These are phyloP conservation scores for Corrigiola litoralis DNA, from an alignment of 179 eudicot species.

Conservation along the genomic window DNA sequence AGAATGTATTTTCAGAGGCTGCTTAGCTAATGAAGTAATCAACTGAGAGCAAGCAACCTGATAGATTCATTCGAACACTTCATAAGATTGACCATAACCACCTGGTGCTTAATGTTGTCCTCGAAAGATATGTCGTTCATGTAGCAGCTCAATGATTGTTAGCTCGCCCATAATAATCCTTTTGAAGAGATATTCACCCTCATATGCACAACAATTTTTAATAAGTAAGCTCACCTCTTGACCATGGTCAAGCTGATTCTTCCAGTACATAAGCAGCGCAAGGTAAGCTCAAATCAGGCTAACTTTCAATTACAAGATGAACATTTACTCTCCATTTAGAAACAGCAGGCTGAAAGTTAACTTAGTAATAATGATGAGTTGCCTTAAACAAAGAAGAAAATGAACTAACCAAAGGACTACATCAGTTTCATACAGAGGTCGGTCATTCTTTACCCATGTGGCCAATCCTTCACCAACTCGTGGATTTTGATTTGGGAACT, in stretches of 20 bases:
- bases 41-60: too few species aligned
- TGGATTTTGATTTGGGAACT: conserved; percentile 93
- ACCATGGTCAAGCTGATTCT: not conserved
- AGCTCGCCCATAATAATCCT: not conserved
- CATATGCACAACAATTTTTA: not conserved
- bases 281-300: not conserved
- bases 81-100: too few species aligned
- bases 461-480: conserved; percentile 91
- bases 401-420: conserved; percentile 80
- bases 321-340: not conserved
- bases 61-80: too few species aligned
- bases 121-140: not conserved
- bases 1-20: too few species aligned
- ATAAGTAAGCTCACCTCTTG: not conserved
- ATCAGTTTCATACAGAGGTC: conserved; percentile 75
- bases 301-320: not conserved
- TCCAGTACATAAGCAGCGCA: not conserved
- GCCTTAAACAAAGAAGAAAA: not conserved
- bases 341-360: not conserved
- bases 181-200: not conserved
- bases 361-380: not conserved
- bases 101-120: too few species aligned
- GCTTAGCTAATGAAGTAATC: too few species aligned
- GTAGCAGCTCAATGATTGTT: not conserved
- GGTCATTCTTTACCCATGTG: conserved; percentile 82